Conservation (phyloP, 495 filamentous ascomycete species). For the Neurospora intermedia region DNA sequence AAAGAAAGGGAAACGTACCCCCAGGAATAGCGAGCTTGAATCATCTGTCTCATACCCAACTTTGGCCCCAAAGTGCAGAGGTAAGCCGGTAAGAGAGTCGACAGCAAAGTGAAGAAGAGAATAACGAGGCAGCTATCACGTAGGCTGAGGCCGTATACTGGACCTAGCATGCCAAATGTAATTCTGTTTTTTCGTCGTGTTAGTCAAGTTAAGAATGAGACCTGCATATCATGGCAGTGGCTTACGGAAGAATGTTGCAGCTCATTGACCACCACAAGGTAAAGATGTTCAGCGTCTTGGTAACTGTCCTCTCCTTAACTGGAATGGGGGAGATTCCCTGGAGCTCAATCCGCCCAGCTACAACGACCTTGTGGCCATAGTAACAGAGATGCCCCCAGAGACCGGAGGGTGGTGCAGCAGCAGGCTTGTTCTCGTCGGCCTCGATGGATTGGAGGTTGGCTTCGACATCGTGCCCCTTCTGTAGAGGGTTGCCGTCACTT, state of each 20-base stretch:
- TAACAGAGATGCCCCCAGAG: neutral
- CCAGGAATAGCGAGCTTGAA: constrained; percentile 44
- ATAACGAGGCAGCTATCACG: constrained; percentile 40
- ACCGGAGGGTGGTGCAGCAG: neutral
- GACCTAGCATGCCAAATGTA: constrained; percentile 46
- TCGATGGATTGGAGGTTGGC: neutral
- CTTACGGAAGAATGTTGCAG: constrained; percentile 31
- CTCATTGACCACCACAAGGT: constrained; percentile 37
- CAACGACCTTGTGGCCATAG: neutral
- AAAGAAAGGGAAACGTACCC: constrained; percentile 19
- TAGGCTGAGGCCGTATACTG: constrained; percentile 36
- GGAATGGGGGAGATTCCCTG: constrained; percentile 42
- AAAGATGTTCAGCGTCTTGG: constrained; percentile 36
- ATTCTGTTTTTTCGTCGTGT: constrained; percentile 29
- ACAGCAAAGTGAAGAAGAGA: constrained; percentile 44
- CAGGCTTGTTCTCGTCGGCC: neutral
- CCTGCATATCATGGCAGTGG: too few species aligned
- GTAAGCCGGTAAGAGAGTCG: constrained; percentile 38
- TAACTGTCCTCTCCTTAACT: constrained; percentile 38
- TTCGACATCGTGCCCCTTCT: neutral
- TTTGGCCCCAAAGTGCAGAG: constrained; percentile 40
- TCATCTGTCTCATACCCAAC: constrained; percentile 45
- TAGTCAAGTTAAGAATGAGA: constrained; percentile 4
- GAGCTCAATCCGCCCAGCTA: constrained; percentile 27
- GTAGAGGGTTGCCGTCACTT: neutral